Evolutionary conservation across 257 asterid species (phyloP).

Genomic region (Nicotiana benthamiana): DNA sequence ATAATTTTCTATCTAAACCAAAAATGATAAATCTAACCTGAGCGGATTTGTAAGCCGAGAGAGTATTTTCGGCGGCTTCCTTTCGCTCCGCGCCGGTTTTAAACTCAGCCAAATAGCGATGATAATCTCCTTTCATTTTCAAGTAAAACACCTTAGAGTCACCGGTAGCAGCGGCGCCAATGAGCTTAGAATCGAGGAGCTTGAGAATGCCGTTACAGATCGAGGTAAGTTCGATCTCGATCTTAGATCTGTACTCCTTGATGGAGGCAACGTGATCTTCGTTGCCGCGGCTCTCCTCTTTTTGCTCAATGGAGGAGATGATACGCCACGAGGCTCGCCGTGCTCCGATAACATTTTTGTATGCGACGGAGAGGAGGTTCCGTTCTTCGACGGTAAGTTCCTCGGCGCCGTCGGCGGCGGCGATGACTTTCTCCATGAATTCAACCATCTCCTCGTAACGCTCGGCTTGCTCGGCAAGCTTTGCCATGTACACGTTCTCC

Average conservation of each 20-base stretch:
- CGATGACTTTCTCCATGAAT: constrained; percentile 84
- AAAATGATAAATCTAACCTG: constrained; percentile 37
- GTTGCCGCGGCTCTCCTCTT: constrained; percentile 81
- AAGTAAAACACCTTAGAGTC: constrained; percentile 83
- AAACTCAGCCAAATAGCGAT: constrained; percentile 81
- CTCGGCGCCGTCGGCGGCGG: constrained; percentile 53
- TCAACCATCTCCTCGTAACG: constrained; percentile 94
- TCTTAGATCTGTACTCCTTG: constrained; percentile 70
- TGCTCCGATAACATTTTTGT: constrained; percentile 82
- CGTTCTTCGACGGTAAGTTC: constrained; percentile 80
- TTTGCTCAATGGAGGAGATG: constrained; percentile 76
- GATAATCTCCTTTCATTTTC: constrained; percentile 91
- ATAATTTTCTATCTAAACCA: background rate
- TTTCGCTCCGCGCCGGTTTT: constrained; percentile 64
- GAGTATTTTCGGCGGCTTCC: constrained; percentile 89
- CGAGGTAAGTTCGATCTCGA: constrained; percentile 63
- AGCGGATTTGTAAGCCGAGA: constrained; percentile 77
- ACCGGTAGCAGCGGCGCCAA: constrained; percentile 50
- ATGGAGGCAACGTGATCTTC: constrained; percentile 67
- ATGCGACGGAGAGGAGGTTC: constrained; percentile 71
- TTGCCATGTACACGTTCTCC: constrained; percentile 81
- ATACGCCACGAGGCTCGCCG: constrained; percentile 75
- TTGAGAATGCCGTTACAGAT: constrained; percentile 70
- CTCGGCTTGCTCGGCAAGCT: constrained; percentile 89
- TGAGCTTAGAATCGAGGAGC: constrained; percentile 67